Evolutionary conservation across 257 asterid genomes (phyloP), one percentile per base, ranked within the genome.

Genomic region (Haberlea rhodopensis): DNA sequence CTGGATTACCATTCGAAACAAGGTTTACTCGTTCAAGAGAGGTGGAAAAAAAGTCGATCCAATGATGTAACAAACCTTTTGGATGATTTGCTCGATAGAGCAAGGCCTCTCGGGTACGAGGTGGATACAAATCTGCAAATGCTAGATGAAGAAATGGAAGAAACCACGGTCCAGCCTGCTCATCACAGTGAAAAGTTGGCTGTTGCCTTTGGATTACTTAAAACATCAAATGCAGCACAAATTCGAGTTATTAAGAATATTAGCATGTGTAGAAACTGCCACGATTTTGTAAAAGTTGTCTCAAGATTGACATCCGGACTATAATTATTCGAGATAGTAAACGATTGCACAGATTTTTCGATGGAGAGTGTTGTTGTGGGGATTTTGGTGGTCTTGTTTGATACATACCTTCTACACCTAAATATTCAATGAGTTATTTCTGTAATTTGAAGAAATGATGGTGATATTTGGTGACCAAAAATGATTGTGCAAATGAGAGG

Each of bases 131-230:
- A 34, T 31, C 21, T 70, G 65, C 88, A 75, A 46, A 71, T 55
- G 55, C 63, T 28, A 1, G 68, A 60, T 11, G 84, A 70, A 9
- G 87, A 69, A 27, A 67, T 66, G 4, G 77, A 76, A 53, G 87
- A 68, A 69, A 26, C 71, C 16, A 28, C 70, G 19, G 61, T 18
- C 29, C 70, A 73, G 10, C 23, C 55, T 18, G 78, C 71, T 64
- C 81, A 79, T 82, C 96, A 92, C 74, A 89, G 98, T 57, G 98
- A 89, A 63, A 92, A 81, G 73, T 18, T 85, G n/a, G 98, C 97
- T 15, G 85, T 89, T 70, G 94, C 96, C 0, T 89, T 82, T 65
- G 96, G 94, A 32, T 75, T 92, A 71, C 71, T 85, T 40, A 81
- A 81, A 66, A 75, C 87, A 34, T 71, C n/a, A n/a, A n/a, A n/a